Evolutionary conservation across 208 protist genomes (phyloP).

Genomic region (Acanthamoeba quina): DNA sequence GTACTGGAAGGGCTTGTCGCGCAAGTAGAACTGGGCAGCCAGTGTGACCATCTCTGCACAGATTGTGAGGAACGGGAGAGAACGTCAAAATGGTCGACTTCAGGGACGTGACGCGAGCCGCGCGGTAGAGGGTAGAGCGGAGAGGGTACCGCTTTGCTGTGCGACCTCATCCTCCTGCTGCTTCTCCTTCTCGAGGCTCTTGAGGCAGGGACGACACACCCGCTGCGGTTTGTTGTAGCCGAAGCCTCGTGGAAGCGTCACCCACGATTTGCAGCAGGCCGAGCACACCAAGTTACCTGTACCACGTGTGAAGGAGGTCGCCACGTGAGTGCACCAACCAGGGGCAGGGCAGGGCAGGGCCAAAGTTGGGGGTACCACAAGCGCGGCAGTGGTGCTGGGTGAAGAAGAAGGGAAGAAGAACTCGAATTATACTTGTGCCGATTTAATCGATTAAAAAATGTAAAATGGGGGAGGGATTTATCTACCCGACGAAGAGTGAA

Average conservation of each 20-base stretch:
- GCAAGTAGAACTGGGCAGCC: constrained; percentile 47
- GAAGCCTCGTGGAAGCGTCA: not conserved
- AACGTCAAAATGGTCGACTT: too few relatives aligned
- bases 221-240: constrained; percentile 23
- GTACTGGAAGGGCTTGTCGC: constrained; percentile 50
- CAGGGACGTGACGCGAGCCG: not conserved
- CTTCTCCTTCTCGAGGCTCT: constrained; percentile 13
- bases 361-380: constrained; percentile 3
- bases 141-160: not conserved
- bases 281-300: constrained; percentile 26
- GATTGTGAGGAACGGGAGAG: not conserved
- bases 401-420: not conserved
- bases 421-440: not conserved
- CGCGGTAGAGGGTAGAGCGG: not conserved
- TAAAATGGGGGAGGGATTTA: not conserved
- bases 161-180: constrained; percentile 4
- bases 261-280: not conserved
- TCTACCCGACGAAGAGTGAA: constrained; percentile 47
- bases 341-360: not conserved
- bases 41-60: not conserved
- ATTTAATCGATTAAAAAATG: not conserved
- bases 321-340: not conserved
- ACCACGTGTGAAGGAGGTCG: not conserved
- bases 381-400: constrained; percentile 30
- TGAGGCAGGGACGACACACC: constrained; percentile 26